A percentile compares a stretch with the other conserved stretches of the same genome.
phyloP scores from a whole-genome alignment of 371 early-diverging fungal genomes.

The Massospora cicadina region DNA sequence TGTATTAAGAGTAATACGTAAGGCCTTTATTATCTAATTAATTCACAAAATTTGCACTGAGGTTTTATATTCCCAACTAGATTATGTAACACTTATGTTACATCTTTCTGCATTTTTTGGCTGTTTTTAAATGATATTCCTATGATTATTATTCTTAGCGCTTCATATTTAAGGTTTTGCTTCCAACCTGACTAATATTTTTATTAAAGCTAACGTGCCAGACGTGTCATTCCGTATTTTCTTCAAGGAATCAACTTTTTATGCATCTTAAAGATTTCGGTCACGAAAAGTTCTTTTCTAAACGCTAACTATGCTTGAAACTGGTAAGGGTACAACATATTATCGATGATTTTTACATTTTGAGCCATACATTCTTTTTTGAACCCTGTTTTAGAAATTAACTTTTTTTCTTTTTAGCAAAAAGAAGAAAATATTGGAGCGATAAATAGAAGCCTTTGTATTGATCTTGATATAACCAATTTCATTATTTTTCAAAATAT shows the following conservation, averaged over 20 bases:
- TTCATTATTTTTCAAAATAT: too few relatives aligned
- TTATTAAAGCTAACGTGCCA: background rate
- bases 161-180: background rate
- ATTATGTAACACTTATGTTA: background rate
- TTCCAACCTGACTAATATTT: background rate
- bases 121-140: background rate
- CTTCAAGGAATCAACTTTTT: background rate
- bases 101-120: background rate
- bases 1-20: too few relatives aligned
- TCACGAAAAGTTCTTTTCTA: background rate
- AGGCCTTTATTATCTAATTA: too few relatives aligned
- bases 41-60: too few relatives aligned
- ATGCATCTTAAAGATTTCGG: background rate
- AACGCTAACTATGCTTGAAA: background rate
- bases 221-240: background rate
- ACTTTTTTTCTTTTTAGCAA: too few relatives aligned
- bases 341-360: too few relatives aligned
- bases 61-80: background rate
- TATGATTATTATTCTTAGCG: background rate
- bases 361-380: too few relatives aligned
- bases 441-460: too few relatives aligned
- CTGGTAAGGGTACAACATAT: too few relatives aligned
- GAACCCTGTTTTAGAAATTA: too few relatives aligned
- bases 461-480: too few relatives aligned
- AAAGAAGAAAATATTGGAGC: too few relatives aligned